Conservation (phyloP, 345 rosid species). For the Draba incana region DNA sequence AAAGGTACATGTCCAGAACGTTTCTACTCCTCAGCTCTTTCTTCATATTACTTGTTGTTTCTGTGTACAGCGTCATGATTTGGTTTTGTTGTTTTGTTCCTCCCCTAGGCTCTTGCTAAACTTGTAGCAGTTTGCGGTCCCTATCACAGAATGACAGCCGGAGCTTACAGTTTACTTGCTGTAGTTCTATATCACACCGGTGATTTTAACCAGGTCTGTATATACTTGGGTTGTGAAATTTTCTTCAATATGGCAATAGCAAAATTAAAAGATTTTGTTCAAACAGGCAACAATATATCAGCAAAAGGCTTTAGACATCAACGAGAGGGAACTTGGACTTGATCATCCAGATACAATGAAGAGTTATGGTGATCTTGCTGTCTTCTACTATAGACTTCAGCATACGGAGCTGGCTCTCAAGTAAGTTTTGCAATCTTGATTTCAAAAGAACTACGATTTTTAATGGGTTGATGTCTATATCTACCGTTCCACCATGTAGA, state of each 20-base stretch:
- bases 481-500: conserved; percentile 14
- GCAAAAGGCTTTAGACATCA: conserved; percentile 98
- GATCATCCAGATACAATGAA: conserved; percentile 99
- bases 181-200: conserved; percentile 98
- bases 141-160: conserved; percentile 98
- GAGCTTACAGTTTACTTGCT: conserved; percentile 99
- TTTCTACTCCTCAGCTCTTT: conserved; percentile 27
- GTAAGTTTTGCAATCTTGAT: conserved; percentile 50
- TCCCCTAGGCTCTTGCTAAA: conserved; percentile 86
- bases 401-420: conserved; percentile 97
- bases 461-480: conserved; percentile 26
- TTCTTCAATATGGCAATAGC: conserved; percentile 16
- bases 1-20: conserved; percentile 54
- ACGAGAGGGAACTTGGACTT: conserved; percentile 97
- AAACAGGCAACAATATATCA: conserved; percentile 96
- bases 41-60: conserved; percentile 13
- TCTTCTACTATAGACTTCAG: conserved; percentile 98
- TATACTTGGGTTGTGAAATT: conserved; percentile 33
- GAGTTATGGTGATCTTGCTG: conserved; percentile 99
- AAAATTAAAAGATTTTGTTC: conserved; percentile 36
- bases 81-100: conserved; percentile 33
- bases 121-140: conserved; percentile 99
- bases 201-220: conserved; percentile 92
- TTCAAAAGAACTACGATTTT: conserved; percentile 24
- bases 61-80: conserved; percentile 27